Evolutionary conservation across 2,329 filamentous ascomycete genomes (phyloP).

Genomic region (Aspergillus latus): DNA sequence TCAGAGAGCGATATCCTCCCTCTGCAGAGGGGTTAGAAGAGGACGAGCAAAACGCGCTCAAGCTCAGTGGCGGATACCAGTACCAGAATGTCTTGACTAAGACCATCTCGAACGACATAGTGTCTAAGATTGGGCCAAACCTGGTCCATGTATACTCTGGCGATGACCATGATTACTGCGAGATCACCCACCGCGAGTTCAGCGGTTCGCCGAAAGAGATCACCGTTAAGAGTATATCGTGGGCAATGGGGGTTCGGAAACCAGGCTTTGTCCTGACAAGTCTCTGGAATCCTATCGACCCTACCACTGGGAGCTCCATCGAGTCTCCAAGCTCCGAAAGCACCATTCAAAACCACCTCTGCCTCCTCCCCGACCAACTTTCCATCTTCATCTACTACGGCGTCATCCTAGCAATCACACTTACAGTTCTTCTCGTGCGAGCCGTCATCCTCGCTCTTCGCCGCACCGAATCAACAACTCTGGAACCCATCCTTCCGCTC

Average conservation of each 20-base stretch:
- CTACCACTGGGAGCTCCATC: constrained; percentile 36
- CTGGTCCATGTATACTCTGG: constrained; percentile 87
- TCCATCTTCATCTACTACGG: constrained; percentile 79
- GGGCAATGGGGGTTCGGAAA: constrained; percentile 90
- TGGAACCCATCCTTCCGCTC: constrained; percentile 30
- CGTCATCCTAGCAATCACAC: constrained; percentile 57
- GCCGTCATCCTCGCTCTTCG: constrained; percentile 38
- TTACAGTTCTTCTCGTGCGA: constrained; percentile 49
- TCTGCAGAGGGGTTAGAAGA: constrained; percentile 57
- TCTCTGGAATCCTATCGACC: constrained; percentile 86
- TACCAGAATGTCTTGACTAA: constrained; percentile 92
- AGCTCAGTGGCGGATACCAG: constrained; percentile 78
- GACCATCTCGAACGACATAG: constrained; percentile 70
- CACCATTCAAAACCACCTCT: constrained; percentile 86
- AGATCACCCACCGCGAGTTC: constrained; percentile 72
- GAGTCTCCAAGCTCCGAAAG: constrained; percentile 23
- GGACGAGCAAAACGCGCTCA: constrained; percentile 76
- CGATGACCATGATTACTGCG: constrained; percentile 98
- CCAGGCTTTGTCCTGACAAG: constrained; percentile 88
- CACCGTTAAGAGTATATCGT: constrained; percentile 91
- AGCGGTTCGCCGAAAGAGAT: constrained; percentile 70
- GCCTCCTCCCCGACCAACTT: constrained; percentile 84
- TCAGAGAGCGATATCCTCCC: constrained; percentile 80
- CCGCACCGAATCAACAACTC: constrained; percentile 15
- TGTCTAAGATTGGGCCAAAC: constrained; percentile 72